Evolutionary conservation across 345 rosid genomes (phyloP).

Genomic region (Psidium guajava): DNA sequence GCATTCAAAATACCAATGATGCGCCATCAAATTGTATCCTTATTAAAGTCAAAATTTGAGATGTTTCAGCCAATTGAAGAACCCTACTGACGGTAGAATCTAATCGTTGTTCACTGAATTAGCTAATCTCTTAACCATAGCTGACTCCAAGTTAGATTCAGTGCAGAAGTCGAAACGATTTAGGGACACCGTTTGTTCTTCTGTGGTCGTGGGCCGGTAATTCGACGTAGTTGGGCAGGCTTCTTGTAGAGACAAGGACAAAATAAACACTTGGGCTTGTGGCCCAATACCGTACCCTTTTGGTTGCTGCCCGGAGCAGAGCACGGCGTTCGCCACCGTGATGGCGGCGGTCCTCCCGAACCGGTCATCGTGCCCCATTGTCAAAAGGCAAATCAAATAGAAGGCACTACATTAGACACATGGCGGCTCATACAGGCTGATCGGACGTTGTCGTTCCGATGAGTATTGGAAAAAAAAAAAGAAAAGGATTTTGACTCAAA

Average conservation of each 20-base stretch:
- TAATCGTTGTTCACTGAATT: fast-evolving
- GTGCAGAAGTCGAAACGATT: background rate
- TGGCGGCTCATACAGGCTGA: fast-evolving
- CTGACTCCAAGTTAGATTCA: background rate
- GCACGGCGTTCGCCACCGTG: background rate
- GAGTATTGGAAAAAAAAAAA: background rate
- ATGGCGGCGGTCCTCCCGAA: background rate
- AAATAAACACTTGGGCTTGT: background rate
- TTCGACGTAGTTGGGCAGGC: background rate
- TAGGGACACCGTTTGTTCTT: background rate
- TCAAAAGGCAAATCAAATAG: background rate
- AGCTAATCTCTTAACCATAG: background rate
- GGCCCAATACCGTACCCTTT: background rate
- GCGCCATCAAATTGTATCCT: background rate
- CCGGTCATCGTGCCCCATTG: background rate
- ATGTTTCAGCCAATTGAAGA: background rate
- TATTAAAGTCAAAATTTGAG: background rate
- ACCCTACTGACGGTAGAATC: background rate
- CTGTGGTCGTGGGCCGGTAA: background rate
- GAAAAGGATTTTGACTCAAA: background rate
- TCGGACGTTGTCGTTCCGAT: background rate
- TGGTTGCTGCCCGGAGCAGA: background rate
- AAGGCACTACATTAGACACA: background rate
- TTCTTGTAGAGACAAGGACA: background rate
- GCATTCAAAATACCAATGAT: background rate